phyloP scores from a whole-genome alignment of 495 filamentous ascomycete species.

The Haplographium delicatum region DNA sequence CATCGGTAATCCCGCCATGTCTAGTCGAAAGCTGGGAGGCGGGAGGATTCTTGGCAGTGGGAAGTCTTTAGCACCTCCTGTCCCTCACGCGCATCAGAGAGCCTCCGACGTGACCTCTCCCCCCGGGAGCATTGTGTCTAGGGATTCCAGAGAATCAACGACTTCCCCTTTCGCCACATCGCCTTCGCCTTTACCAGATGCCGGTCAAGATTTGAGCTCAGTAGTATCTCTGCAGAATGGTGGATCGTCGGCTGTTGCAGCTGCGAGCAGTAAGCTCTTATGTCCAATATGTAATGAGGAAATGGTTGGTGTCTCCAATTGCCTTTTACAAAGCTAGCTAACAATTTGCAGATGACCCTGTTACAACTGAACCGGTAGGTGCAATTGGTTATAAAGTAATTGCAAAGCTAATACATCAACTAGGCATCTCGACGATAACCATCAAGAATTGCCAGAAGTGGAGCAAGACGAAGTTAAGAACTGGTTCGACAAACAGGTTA shows the following conservation, averaged over 20 bases:
- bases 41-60: slow-evolving; percentile 84
- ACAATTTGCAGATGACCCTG: slow-evolving; percentile 63
- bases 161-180: slow-evolving; percentile 22
- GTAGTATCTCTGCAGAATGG: slow-evolving; percentile 31
- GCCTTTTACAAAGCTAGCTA: slow-evolving; percentile 13
- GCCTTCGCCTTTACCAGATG: slow-evolving; percentile 23
- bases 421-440: slow-evolving; percentile 91
- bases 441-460: slow-evolving; percentile 87
- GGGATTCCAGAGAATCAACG: slow-evolving; percentile 25
- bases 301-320: slow-evolving; percentile 54
- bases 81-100: slow-evolving; percentile 29
- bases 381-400: too few species aligned
- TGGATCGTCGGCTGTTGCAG: slow-evolving; percentile 35
- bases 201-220: slow-evolving; percentile 25
- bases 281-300: slow-evolving; percentile 97
- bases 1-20: slow-evolving; percentile 46
- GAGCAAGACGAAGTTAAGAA: slow-evolving; percentile 96
- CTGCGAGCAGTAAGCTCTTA: slow-evolving; percentile 53
- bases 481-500: slow-evolving; percentile 96
- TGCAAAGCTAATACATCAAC: slow-evolving; percentile 5
- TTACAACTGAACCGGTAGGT: slow-evolving; percentile 82
- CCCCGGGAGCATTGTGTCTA: slow-evolving; percentile 42
- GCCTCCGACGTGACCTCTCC: slow-evolving; percentile 38
- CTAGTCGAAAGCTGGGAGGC: slow-evolving; percentile 78
- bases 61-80: slow-evolving; percentile 65